These are phyloP conservation scores for Cercis canadensis DNA, from an alignment of 306 rosid genomes.

Conservation along the genomic window DNA sequence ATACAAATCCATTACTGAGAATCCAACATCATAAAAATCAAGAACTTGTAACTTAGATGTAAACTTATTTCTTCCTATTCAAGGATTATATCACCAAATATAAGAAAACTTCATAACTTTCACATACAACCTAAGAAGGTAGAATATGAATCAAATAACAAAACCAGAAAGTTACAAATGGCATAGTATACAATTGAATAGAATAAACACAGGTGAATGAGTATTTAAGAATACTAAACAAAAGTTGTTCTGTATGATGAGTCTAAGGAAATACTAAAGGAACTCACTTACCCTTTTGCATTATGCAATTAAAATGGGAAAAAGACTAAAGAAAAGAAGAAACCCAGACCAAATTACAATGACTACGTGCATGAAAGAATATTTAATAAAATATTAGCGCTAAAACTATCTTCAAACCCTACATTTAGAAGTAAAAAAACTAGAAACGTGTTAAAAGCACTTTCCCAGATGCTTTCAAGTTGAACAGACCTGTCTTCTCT, in stretches of 20 bases:
- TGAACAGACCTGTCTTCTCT: conserved; percentile 80
- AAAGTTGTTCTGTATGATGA: neutral
- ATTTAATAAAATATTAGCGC: conserved; percentile 7
- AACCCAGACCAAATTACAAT: neutral
- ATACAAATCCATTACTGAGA: neutral
- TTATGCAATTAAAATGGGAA: neutral
- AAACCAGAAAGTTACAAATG: conserved; percentile 18
- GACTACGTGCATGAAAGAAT: neutral
- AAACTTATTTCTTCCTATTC: conserved; percentile 9
- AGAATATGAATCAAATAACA: neutral
- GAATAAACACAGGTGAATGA: conserved; percentile 17
- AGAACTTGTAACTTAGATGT: neutral
- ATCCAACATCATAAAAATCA: conserved; percentile 28
- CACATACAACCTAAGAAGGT: conserved; percentile 16
- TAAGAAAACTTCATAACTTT: neutral
- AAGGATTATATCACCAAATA: conserved; percentile 18
- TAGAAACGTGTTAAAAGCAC: conserved; percentile 18
- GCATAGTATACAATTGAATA: neutral
- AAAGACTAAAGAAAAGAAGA: neutral
- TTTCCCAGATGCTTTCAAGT: conserved; percentile 10
- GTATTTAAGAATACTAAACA: neutral
- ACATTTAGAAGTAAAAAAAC: conserved; percentile 12
- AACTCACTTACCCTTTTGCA: conserved; percentile 18
- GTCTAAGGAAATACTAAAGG: conserved; percentile 20
- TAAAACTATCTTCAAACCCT: conserved; percentile 15